phyloP scores from a whole-genome alignment of 176 grass and related monocot species.

The Aegilops speltoides region DNA sequence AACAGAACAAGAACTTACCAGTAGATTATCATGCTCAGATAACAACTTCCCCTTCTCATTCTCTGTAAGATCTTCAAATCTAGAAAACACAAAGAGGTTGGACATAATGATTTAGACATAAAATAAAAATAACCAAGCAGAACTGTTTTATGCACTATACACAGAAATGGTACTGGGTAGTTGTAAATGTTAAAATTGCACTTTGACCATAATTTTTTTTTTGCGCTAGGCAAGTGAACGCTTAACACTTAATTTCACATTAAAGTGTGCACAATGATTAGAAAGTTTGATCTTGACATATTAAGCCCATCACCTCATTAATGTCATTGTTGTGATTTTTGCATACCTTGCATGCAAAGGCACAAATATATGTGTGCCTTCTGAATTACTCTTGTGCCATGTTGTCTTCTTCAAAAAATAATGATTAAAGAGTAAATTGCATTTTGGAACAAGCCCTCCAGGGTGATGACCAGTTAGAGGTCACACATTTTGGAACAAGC shows the following conservation, averaged over 20 bases:
- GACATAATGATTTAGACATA: not conserved
- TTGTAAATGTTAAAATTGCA: not conserved
- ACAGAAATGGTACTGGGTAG: not conserved
- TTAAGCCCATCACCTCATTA: not conserved
- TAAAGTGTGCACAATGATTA: not conserved
- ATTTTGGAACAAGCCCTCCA: not conserved
- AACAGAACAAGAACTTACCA: constrained; percentile 47
- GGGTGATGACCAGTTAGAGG: not conserved
- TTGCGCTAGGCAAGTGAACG: not conserved
- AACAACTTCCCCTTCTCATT: constrained; percentile 52
- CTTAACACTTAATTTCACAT: not conserved
- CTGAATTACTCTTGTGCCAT: not conserved
- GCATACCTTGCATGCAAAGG: not conserved
- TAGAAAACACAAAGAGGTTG: constrained; percentile 40
- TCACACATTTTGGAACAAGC: not conserved
- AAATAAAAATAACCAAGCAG: not conserved
- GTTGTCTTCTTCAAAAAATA: not conserved
- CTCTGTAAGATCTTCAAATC: constrained; percentile 55
- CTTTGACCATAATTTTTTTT: not conserved
- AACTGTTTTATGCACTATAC: not conserved
- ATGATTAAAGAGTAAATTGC: not conserved
- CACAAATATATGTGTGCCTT: not conserved
- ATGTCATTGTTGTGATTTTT: not conserved
- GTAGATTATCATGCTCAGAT: constrained; percentile 45
- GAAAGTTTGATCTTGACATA: too few species aligned